Base-by-base conservation (phyloP, 1,284 basidiomycete genomes). In the Leucoagaricus sp. region DNA sequence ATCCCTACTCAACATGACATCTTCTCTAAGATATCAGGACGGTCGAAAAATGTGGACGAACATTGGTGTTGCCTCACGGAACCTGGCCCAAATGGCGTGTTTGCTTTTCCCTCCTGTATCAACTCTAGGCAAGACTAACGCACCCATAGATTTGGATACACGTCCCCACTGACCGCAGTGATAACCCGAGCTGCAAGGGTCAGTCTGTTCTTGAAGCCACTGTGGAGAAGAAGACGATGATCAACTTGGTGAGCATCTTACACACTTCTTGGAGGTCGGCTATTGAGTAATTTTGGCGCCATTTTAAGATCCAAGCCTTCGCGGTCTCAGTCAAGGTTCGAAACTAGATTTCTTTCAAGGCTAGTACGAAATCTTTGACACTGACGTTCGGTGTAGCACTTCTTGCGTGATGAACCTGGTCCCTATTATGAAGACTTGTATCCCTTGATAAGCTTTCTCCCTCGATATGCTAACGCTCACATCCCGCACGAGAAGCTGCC, bases 151-250 rank as follows among this genome's bases (percentile, higher is more conserved):
- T 87, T 53, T 88, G 86, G 86, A 74, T 86, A 29, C 84, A 87
- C 62, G 75, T 84, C 10, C 77, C 84, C 4, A 70, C 67, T 19
- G 76, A 82, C 12, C 75, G 83, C 17, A 64, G 70, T 4, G 66
- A 70, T 55, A 78, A 76, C 58, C 68, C 65, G 2, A 67, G 61
- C 13, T 63, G 66, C 25, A 60, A 66, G 55, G 70, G 71, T 28
- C 68, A 73, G 60, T 78, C 77, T 2, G 65, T 64, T 9, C 71
- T 84, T 26, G 73, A 82, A 63, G 77, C 77, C 23, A 69, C 83
- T 1, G 80, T 89, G 33, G 88, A 91, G 72, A 90, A 89, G 72
- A 86, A 85, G 69, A 83, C 84, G 8, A 85, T 89, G 77, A 79
- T 90, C 57, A 86, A 88, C 67, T 71, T 91, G 58, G 83, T 82